phyloP scores from a whole-genome alignment of 192 early-diverging fungal genomes.

The Anaeromyces robustus region DNA sequence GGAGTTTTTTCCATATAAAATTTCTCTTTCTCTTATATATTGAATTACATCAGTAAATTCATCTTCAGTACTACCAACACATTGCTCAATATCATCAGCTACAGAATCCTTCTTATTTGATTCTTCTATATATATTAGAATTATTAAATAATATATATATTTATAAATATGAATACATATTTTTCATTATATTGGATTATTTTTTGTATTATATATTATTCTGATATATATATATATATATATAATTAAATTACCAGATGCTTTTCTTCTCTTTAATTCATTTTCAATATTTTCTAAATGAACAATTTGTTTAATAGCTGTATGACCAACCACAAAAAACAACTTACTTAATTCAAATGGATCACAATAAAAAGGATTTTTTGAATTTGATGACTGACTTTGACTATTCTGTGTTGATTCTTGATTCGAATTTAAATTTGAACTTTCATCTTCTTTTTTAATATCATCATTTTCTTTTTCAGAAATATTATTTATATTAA shows the following conservation, averaged over 20 bases:
- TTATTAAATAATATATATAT: background rate
- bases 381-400: background rate
- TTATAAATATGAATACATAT: background rate
- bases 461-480: constrained; percentile 4
- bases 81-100: constrained; percentile 84
- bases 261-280: constrained; percentile 78
- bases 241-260: constrained; percentile 10
- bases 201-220: no score
- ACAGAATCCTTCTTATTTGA: constrained; percentile 14
- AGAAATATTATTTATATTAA: constrained; percentile 6
- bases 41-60: constrained; percentile 82
- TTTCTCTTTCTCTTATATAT: constrained; percentile 77
- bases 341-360: constrained; percentile 71
- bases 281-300: constrained; percentile 86
- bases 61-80: constrained; percentile 84
- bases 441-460: constrained; percentile 11
- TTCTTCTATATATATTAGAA: constrained; percentile 9
- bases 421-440: constrained; percentile 5
- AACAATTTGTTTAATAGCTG: constrained; percentile 91
- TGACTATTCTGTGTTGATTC: background rate
- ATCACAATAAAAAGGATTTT: constrained; percentile 17
- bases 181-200: no score
- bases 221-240: constrained; percentile 2
- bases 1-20: constrained; percentile 63
- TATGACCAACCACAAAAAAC: constrained; percentile 84